Conservation (phyloP, 2,329 filamentous ascomycete genomes). For the Ophiosphaerella korrae region DNA sequence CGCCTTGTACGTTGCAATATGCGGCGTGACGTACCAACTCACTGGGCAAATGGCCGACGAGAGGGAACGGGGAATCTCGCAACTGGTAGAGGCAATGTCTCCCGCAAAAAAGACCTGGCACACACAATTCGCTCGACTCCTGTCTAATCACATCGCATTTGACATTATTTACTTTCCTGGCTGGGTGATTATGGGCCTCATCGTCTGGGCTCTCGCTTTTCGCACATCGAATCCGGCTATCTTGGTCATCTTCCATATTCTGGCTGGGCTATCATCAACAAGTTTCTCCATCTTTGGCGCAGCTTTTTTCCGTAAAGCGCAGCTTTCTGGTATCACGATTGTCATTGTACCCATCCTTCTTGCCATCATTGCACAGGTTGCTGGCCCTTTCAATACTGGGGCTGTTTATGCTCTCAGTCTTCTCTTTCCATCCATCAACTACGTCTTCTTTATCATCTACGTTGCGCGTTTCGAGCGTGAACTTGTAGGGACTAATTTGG, state of each 20-base stretch:
- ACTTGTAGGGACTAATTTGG: conserved; percentile 64
- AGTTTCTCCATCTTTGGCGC: conserved; percentile 83
- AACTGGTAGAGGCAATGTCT: conserved; percentile 91
- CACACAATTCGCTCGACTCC: conserved; percentile 75
- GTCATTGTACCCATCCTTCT: conserved; percentile 75
- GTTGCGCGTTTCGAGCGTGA: conserved; percentile 77
- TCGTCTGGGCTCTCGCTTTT: conserved; percentile 67
- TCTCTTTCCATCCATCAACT: conserved; percentile 86
- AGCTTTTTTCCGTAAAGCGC: conserved; percentile 83
- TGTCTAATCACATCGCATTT: conserved; percentile 81
- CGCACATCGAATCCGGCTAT: conserved; percentile 51
- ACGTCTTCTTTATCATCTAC: conserved; percentile 78
- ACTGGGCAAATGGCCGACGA: conserved; percentile 86
- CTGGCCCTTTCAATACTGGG: conserved; percentile 65
- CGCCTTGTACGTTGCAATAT: conserved; percentile 77
- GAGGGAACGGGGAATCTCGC: conserved; percentile 84
- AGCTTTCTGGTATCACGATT: conserved; percentile 82
- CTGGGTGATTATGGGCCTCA: conserved; percentile 77
- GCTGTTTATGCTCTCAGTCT: conserved; percentile 73
- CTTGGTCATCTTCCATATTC: conserved; percentile 66
- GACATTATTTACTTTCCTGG: conserved; percentile 78
- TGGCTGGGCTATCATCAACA: conserved; percentile 76
- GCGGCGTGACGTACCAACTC: conserved; percentile 84
- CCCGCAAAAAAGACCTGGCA: conserved; percentile 75
- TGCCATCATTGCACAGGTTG: conserved; percentile 80